These are phyloP conservation scores for Colletotrichum endophyticum DNA, from an alignment of 2,329 filamentous ascomycete genomes.

Conservation along the genomic window DNA sequence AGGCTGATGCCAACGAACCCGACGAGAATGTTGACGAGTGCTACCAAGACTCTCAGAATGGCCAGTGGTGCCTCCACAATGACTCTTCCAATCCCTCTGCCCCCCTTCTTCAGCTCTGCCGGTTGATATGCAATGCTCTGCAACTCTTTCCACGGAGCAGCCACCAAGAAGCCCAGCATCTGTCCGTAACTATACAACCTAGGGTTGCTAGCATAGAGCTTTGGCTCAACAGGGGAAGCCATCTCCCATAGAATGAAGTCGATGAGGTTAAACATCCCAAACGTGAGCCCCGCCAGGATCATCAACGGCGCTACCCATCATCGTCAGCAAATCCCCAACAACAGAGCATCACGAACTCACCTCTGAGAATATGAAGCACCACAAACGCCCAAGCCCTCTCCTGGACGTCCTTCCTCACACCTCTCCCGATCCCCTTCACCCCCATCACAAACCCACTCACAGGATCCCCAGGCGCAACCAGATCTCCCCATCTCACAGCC, in stretches of 20 bases:
- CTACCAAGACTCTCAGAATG: neutral
- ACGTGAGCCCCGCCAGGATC: neutral
- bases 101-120: neutral
- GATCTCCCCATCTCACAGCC: constrained; percentile 16
- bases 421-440: neutral
- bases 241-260: constrained; percentile 15
- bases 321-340: neutral
- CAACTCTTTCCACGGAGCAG: neutral
- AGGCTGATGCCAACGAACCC: neutral
- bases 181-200: neutral
- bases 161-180: constrained; percentile 11
- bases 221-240: constrained; percentile 1
- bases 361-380: neutral
- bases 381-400: neutral
- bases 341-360: neutral
- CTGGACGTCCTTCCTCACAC: neutral
- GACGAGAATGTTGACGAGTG: neutral
- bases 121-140: neutral
- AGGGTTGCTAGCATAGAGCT: constrained; percentile 14
- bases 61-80: neutral
- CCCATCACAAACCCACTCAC: constrained; percentile 1
- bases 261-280: constrained; percentile 15
- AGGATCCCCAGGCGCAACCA: constrained; percentile 15
- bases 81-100: neutral
- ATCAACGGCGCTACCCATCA: constrained; percentile 1